Conservation (phyloP, 1,139 yeast species). For the Taphrina betulina region DNA sequence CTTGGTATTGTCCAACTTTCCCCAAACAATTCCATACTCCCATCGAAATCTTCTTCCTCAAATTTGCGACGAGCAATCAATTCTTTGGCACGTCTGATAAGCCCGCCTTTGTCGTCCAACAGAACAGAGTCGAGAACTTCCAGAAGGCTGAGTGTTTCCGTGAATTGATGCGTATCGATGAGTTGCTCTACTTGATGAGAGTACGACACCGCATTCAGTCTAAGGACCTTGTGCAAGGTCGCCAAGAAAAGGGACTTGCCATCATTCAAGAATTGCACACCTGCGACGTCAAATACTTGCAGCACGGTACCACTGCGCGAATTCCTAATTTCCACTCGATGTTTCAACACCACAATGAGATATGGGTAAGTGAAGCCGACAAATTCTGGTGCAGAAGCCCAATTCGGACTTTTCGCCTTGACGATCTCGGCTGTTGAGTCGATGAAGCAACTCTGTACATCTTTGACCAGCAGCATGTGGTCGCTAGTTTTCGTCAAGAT, state of each 20-base stretch:
- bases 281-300: slow-evolving; percentile 35
- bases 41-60: slow-evolving; percentile 43
- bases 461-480: slow-evolving; percentile 41
- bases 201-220: slow-evolving; percentile 40
- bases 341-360: slow-evolving; percentile 40
- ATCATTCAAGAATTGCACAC: slow-evolving; percentile 34
- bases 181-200: slow-evolving; percentile 44
- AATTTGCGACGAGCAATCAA: slow-evolving; percentile 48
- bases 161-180: slow-evolving; percentile 39
- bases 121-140: slow-evolving; percentile 45
- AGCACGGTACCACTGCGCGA: slow-evolving; percentile 35
- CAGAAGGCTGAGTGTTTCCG: slow-evolving; percentile 51
- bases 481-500: slow-evolving; percentile 36
- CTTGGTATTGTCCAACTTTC: slow-evolving; percentile 61
- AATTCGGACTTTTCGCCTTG: slow-evolving; percentile 38
- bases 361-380: slow-evolving; percentile 44
- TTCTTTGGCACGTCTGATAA: slow-evolving; percentile 51
- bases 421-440: slow-evolving; percentile 38
- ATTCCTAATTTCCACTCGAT: slow-evolving; percentile 36
- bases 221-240: slow-evolving; percentile 40
- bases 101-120: slow-evolving; percentile 44
- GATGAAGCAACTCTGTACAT: slow-evolving; percentile 39
- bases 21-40: slow-evolving; percentile 52
- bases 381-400: slow-evolving; percentile 40
- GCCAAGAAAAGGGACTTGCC: slow-evolving; percentile 40